Evolutionary conservation across 1,284 basidiomycete genomes (phyloP).

Genomic region (Schizophyllum amplum): DNA sequence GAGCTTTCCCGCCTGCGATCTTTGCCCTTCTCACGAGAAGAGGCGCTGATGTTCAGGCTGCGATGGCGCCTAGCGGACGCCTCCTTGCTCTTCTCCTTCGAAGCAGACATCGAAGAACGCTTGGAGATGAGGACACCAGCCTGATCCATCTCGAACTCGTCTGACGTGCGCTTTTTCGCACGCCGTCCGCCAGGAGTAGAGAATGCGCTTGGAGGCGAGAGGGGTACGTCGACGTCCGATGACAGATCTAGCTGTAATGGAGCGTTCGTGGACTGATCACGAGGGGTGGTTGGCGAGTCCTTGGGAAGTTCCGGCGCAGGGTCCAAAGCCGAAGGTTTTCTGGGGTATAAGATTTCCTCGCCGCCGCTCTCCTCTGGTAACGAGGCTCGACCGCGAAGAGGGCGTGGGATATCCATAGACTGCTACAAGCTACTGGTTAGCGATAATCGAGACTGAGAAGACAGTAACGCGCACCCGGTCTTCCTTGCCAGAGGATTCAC

Average conservation of each 20-base stretch:
- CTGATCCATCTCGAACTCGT: conserved; percentile 76
- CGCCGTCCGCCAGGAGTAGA: conserved; percentile 36
- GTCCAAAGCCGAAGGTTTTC: conserved; percentile 38
- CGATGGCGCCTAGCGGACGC: conserved; percentile 57
- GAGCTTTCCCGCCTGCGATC: conserved; percentile 62
- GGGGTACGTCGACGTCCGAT: conserved; percentile 17
- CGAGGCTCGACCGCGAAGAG: conserved; percentile 5
- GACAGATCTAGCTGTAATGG: conserved; percentile 9
- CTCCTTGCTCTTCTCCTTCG: conserved; percentile 38
- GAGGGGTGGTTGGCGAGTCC: conserved; percentile 16
- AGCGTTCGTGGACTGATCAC: conserved; percentile 18
- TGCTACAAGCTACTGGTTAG: conserved; percentile 8
- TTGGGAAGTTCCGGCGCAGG: conserved; percentile 28
- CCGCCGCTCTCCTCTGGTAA: conserved; percentile 55
- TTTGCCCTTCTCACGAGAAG: conserved; percentile 44
- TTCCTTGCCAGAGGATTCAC: conserved; percentile 60
- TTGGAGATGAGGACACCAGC: conserved; percentile 52
- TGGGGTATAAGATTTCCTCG: conserved; percentile 77
- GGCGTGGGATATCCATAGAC: conserved; percentile 9
- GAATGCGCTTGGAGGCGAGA: conserved; percentile 59
- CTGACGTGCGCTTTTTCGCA: conserved; percentile 70
- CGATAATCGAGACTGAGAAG: conserved; percentile 5
- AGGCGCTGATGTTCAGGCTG: conserved; percentile 52
- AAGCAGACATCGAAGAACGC: conserved; percentile 24
- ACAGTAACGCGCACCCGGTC: conserved; percentile 36